Base-by-base conservation (phyloP, 1,139 yeast species). In the Magnusiomyces clavatus region DNA sequence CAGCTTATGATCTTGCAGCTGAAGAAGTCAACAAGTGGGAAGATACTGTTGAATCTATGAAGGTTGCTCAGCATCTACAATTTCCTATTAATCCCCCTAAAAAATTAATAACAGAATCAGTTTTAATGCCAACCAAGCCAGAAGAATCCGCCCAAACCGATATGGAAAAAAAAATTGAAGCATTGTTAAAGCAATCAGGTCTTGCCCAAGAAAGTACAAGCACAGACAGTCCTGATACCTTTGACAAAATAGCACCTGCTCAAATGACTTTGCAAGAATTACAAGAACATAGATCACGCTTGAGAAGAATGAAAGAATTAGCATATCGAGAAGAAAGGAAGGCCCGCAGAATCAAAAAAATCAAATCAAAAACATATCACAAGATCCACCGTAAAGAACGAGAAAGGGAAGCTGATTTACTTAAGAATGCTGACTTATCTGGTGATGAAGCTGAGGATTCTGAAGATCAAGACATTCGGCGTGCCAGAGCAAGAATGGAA, bases 241-340 rank as follows among this genome's bases (percentile, higher is more conserved):
- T 89, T 67, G 97, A 92, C 67, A 89, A 90, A 55, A 77, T 88
- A 44, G 92, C 88, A 13, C 67, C 73, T 29, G 78, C 84, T n/a
- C 83, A 85, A 60, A 69, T 92, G 66, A 77, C 94, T 0, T 79
- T 85, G 31, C 95, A 86, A 57, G 98, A 94, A 51, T 71, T 90
- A 71, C 73, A 75, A 56, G 80, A 82, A 64, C 78, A 95, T 58
- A 84, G 95, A 13, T 78, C 81, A 54, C 96, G 92, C 68, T 77
- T 92, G 59, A 78, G 97, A 60, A 70, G 85, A 63, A 89, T 89
- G 97, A 79, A 98, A 58, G 98, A 92, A 64, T 77, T 92, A 57
- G 87, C 92, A 95, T 92, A 89, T 70, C 78, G 97, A 64, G 97
- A 92, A 63, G 97, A 92, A 71, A 80, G 83, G 63, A 83, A 87